These are phyloP conservation scores for Exophiala oligosperma DNA, from an alignment of 2,329 filamentous ascomycete genomes.

Conservation along the genomic window DNA sequence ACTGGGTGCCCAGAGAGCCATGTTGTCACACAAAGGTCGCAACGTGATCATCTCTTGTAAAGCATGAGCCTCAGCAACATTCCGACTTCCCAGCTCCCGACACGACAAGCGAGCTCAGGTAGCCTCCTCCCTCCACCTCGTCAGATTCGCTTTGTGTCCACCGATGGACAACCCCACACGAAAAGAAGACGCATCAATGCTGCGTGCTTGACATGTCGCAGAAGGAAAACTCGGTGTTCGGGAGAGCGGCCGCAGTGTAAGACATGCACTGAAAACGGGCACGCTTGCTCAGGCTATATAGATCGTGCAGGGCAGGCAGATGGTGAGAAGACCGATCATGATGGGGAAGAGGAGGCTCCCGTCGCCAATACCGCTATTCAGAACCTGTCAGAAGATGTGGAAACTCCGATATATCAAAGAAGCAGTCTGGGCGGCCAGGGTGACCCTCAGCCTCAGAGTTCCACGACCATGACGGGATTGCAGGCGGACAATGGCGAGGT, in stretches of 20 bases:
- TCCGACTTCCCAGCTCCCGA: neutral
- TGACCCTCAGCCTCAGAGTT: neutral
- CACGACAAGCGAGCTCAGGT: neutral
- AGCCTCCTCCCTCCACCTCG: slow-evolving; percentile 29
- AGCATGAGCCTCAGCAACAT: slow-evolving; percentile 21
- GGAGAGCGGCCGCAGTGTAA: slow-evolving; percentile 72
- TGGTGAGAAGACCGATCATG: slow-evolving; percentile 14
- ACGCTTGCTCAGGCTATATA: slow-evolving; percentile 67
- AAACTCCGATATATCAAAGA: neutral
- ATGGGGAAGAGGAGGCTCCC: slow-evolving; percentile 19
- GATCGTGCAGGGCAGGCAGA: slow-evolving; percentile 38
- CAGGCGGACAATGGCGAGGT: slow-evolving; percentile 7
- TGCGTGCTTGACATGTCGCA: slow-evolving; percentile 73
- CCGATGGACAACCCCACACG: slow-evolving; percentile 75
- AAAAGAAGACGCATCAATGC: slow-evolving; percentile 78
- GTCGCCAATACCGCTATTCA: slow-evolving; percentile 8
- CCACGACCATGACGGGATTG: neutral
- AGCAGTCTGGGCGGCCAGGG: too few species aligned
- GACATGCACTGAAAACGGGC: slow-evolving; percentile 71
- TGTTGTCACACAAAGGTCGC: slow-evolving; percentile 4
- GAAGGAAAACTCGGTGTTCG: slow-evolving; percentile 73
- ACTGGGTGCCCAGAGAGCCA: neutral
- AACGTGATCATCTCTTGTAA: slow-evolving; percentile 5
- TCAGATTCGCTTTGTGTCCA: slow-evolving; percentile 76
- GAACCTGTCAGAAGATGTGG: slow-evolving; percentile 5